A percentile compares a stretch with the other conserved stretches of the same genome.
phyloP scores from a whole-genome alignment of 1,139 yeast species.

The Debaryomyces sp. region DNA sequence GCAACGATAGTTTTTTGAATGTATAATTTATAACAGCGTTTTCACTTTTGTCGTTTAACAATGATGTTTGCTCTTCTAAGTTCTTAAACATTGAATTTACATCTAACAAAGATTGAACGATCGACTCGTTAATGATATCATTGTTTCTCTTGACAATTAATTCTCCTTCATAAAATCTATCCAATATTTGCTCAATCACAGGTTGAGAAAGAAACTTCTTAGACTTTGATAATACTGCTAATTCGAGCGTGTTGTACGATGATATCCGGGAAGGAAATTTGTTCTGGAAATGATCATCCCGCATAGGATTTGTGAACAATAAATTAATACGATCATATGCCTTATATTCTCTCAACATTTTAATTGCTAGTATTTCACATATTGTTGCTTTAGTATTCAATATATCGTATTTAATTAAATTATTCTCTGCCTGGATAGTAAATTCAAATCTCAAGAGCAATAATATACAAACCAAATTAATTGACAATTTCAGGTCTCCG shows the following conservation, averaged over 20 bases:
- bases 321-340: constrained; percentile 47
- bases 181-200: constrained; percentile 50
- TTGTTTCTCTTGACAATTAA: constrained; percentile 26
- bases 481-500: constrained; percentile 22
- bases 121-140: constrained; percentile 37
- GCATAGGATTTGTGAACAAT: constrained; percentile 48
- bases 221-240: constrained; percentile 56
- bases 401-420: constrained; percentile 52
- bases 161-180: constrained; percentile 58
- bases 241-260: constrained; percentile 52
- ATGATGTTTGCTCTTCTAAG: constrained; percentile 4
- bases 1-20: constrained; percentile 33
- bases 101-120: constrained; percentile 28
- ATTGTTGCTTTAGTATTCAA: constrained; percentile 54
- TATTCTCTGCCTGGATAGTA: constrained; percentile 49
- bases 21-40: constrained; percentile 36
- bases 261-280: constrained; percentile 2
- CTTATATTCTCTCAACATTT: constrained; percentile 53
- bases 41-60: constrained; percentile 4
- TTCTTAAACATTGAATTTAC: constrained; percentile 15
- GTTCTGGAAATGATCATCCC: constrained; percentile 17
- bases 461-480: constrained; percentile 35
- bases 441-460: constrained; percentile 46
- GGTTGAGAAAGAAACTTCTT: constrained; percentile 61
- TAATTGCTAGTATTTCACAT: constrained; percentile 58